A percentile compares a stretch with the other conserved stretches of the same genome.
These are phyloP conservation scores for Porcisia deanei DNA, from an alignment of 208 protist species.

Conservation along the genomic window DNA sequence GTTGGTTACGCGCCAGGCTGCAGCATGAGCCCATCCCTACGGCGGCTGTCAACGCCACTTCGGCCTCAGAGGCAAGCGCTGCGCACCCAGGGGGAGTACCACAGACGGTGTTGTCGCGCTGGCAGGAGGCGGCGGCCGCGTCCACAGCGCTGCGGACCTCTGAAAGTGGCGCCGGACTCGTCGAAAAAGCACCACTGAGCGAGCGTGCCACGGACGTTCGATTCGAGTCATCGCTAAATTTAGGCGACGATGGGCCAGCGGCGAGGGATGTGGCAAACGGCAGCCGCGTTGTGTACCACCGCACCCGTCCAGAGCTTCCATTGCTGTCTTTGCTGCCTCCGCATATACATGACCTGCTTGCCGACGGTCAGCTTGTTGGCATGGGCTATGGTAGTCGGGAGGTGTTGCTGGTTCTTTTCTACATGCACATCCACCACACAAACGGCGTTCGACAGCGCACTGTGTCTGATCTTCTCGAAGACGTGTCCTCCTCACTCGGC, in stretches of 20 bases:
- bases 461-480: slow-evolving; percentile 69
- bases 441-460: slow-evolving; percentile 44
- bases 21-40: slow-evolving; percentile 19
- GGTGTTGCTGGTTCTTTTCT: slow-evolving; percentile 56
- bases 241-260: not conserved
- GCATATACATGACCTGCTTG: slow-evolving; percentile 51
- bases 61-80: not conserved
- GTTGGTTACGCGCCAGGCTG: slow-evolving; percentile 32
- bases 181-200: not conserved
- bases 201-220: not conserved
- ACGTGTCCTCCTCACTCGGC: slow-evolving; percentile 72
- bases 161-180: not conserved
- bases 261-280: not conserved
- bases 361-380: slow-evolving; percentile 49
- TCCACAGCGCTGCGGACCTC: not conserved
- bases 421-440: slow-evolving; percentile 59
- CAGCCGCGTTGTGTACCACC: not conserved
- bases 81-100: slow-evolving; percentile 11
- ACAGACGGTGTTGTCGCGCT: slow-evolving; percentile 2
- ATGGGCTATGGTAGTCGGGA: slow-evolving; percentile 64
- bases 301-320: slow-evolving; percentile 3
- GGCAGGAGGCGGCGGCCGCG: slow-evolving; percentile 6
- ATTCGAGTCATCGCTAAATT: not conserved
- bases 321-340: slow-evolving; percentile 31
- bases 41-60: not conserved